phyloP scores from a whole-genome alignment of 805 yeast species.

The Kockiozyma suomiensis region DNA sequence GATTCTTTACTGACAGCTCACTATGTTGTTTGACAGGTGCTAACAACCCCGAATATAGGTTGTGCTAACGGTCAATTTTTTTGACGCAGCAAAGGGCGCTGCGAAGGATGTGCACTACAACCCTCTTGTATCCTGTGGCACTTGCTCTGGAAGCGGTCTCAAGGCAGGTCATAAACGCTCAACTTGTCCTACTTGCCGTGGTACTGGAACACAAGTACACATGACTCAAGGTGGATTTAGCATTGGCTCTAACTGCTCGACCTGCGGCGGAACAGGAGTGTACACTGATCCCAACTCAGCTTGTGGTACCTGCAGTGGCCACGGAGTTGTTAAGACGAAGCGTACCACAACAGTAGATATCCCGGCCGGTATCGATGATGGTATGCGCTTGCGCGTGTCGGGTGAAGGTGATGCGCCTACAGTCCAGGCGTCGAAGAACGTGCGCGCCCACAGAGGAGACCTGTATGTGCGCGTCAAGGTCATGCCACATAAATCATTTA shows the following conservation, averaged over 20 bases:
- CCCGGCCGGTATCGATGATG: constrained; percentile 88
- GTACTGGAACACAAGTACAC: constrained; percentile 89
- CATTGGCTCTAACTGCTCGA: constrained; percentile 88
- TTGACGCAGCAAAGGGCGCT: constrained; percentile 84
- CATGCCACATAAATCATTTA: constrained; percentile 69
- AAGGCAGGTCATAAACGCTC: constrained; percentile 71
- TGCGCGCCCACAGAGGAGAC: constrained; percentile 78
- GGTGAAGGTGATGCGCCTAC: constrained; percentile 83
- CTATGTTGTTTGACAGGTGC: neutral
- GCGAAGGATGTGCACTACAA: constrained; percentile 67
- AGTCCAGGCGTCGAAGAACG: constrained; percentile 65
- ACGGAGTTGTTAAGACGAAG: constrained; percentile 71
- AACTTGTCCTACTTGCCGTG: constrained; percentile 87
- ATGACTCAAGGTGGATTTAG: constrained; percentile 90
- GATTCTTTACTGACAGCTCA: neutral
- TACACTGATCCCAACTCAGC: constrained; percentile 65
- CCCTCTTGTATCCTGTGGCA: constrained; percentile 71
- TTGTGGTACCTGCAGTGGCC: constrained; percentile 83
- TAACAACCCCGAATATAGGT: constrained; percentile 43
- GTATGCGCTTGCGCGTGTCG: constrained; percentile 77
- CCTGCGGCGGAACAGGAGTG: constrained; percentile 90
- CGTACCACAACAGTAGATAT: constrained; percentile 79
- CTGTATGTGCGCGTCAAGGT: constrained; percentile 80
- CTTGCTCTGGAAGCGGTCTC: constrained; percentile 86
- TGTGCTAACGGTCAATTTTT: constrained; percentile 69